A percentile compares a stretch with the other conserved stretches of the same genome.
phyloP scores from a whole-genome alignment of 2,329 filamentous ascomycete genomes.

The Chaetoscypha palmicola region DNA sequence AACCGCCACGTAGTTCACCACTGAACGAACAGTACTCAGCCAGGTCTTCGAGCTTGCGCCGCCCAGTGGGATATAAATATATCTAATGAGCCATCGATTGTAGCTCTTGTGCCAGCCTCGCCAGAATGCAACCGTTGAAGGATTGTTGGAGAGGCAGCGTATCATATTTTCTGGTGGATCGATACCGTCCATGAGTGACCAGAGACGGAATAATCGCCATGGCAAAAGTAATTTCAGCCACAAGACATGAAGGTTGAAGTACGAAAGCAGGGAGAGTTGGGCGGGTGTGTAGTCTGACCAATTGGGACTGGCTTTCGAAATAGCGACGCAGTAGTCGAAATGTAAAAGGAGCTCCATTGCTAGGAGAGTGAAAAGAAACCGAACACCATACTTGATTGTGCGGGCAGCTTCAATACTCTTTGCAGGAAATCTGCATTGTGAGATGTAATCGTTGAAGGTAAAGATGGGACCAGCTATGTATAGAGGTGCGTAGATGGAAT shows the following conservation, averaged over 20 bases:
- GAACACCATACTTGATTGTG: constrained; percentile 73
- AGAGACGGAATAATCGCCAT: constrained; percentile 98
- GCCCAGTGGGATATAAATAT: constrained; percentile 88
- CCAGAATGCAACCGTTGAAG: constrained; percentile 87
- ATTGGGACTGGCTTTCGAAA: constrained; percentile 69
- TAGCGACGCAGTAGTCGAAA: constrained; percentile 89
- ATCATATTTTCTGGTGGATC: constrained; percentile 98
- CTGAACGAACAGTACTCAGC: constrained; percentile 45
- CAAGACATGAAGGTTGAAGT: constrained; percentile 93
- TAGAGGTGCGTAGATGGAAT: constrained; percentile 83
- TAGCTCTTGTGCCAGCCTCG: constrained; percentile 91
- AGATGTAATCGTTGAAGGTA: constrained; percentile 97
- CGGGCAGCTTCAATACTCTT: constrained; percentile 63
- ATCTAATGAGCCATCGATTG: constrained; percentile 90
- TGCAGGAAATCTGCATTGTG: constrained; percentile 68
- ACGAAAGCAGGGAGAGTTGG: constrained; percentile 84
- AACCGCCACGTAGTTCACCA: constrained; percentile 72
- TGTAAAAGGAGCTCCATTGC: constrained; percentile 89
- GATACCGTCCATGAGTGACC: constrained; percentile 82
- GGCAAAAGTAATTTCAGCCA: constrained; percentile 96
- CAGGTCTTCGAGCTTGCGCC: constrained; percentile 50
- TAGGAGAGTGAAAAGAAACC: constrained; percentile 73
- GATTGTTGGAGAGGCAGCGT: constrained; percentile 92
- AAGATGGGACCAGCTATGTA: constrained; percentile 91
- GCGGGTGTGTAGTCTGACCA: constrained; percentile 82